Base-by-base conservation (phyloP, 1,284 basidiomycete genomes). In the Cutaneotrichosporon sp. region DNA sequence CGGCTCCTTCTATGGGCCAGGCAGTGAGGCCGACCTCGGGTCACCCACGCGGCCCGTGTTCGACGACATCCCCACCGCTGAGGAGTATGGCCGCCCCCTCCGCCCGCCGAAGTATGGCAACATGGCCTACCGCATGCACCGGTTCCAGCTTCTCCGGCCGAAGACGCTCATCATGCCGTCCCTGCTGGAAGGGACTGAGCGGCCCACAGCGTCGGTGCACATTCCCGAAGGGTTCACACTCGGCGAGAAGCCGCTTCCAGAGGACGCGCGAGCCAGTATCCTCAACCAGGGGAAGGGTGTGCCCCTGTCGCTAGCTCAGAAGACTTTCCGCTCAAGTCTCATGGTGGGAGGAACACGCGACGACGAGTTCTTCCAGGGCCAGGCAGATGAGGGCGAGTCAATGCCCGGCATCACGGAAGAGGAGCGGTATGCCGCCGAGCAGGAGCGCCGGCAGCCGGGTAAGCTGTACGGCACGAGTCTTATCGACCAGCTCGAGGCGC, bases 401-500 rank as follows among this genome's bases (percentile, higher is more conserved):
- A 20, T 54, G 17, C 34, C 25, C 9, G 37, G 31, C 1, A 31
- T 49, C 8, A 31, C 29, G 0, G 51, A 59, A 20, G 60, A 61
- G 43, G 61, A 59, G 17, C 51, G 59, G 16, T 60, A 62, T 11
- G 61, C 61, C 10, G 49, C 55, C 17, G 57, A 61, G 54, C 56
- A 29, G n/a, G 49, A 55, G 43, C 37, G 39, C 3, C 57, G 55
- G 46, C 61, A 61, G 42, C 64, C 68, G 0, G 67, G 68, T 11
- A 68, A 66, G 51, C 61, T 73, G 24, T 73, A 67, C 48, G 72
- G 64, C 3, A 65, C 59, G 20, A 72, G 70, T 54, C 53, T 75
- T 52, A 74, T 75, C 56, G 74, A 75, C 57, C 68, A 73, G 52
- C 60, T 75, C 12, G 72, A 75, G 55, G 64, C 67, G 33, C 60